phyloP scores from a whole-genome alignment of 495 filamentous ascomycete species.

The Penicillium macrosclerotiorum region DNA sequence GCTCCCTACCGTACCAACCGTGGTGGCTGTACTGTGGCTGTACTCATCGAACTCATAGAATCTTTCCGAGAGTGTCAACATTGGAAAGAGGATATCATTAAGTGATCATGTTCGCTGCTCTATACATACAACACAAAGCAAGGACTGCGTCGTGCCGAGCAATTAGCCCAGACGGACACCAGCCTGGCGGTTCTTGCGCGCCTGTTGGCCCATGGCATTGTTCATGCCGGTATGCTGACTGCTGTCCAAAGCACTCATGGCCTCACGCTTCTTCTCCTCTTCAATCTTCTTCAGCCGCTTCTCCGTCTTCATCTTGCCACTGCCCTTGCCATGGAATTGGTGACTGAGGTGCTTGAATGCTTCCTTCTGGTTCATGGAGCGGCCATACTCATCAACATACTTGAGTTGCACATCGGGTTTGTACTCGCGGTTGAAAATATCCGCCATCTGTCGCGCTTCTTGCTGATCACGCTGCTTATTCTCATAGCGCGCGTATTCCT shows the following conservation, averaged over 20 bases:
- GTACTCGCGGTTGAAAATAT: slow-evolving; percentile 83
- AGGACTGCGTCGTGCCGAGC: not conserved
- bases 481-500: slow-evolving; percentile 81
- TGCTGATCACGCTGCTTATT: slow-evolving; percentile 83
- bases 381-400: slow-evolving; percentile 85
- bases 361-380: slow-evolving; percentile 86
- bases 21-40: no score
- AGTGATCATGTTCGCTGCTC: slow-evolving; percentile 14
- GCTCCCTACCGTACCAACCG: no score
- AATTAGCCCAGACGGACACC: slow-evolving; percentile 76
- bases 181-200: slow-evolving; percentile 83
- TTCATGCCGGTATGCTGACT: slow-evolving; percentile 82
- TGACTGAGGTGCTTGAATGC: slow-evolving; percentile 94
- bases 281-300: slow-evolving; percentile 96
- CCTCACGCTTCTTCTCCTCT: slow-evolving; percentile 83
- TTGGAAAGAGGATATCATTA: slow-evolving; percentile 7
- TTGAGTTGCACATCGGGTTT: slow-evolving; percentile 85
- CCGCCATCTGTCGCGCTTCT: slow-evolving; percentile 74
- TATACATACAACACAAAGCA: slow-evolving; percentile 6
- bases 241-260: slow-evolving; percentile 76
- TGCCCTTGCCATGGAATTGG: slow-evolving; percentile 97
- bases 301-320: slow-evolving; percentile 97
- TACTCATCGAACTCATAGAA: not conserved
- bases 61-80: not conserved
- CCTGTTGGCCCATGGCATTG: slow-evolving; percentile 66